Evolutionary conservation across 73 alveolate genomes (phyloP).

Genomic region (Paramecium biaurelia): DNA sequence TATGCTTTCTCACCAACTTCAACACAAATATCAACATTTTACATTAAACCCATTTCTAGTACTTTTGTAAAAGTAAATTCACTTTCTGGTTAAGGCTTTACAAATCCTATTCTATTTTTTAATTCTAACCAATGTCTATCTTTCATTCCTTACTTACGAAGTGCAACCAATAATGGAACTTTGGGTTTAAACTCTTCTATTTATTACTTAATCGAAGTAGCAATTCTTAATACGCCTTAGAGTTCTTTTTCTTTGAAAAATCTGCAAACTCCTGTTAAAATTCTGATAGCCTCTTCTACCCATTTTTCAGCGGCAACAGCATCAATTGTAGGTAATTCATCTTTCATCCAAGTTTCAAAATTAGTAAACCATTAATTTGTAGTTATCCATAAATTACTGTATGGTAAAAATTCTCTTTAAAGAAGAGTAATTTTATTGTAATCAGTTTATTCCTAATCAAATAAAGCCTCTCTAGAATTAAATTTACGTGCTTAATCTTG

Average conservation of each 20-base stretch:
- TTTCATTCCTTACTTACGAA: constrained; percentile 97
- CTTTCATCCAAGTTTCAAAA: constrained; percentile 83
- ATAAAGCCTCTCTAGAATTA: constrained; percentile 94
- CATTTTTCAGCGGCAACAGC: constrained; percentile 84
- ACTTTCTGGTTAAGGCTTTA: constrained; percentile 89
- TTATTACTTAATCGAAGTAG: constrained; percentile 83
- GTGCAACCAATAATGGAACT: constrained; percentile 97
- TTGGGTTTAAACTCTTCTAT: constrained; percentile 97
- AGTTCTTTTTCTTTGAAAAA: constrained; percentile 82
- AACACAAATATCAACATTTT: constrained; percentile 91
- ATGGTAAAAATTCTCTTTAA: constrained; percentile 88
- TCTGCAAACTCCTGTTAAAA: constrained; percentile 74
- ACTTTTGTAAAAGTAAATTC: constrained; percentile 96
- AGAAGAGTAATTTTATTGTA: constrained; percentile 86
- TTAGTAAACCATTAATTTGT: constrained; percentile 81
- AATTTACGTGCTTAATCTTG: constrained; percentile 87
- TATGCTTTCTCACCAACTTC: constrained; percentile 98
- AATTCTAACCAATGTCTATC: constrained; percentile 99
- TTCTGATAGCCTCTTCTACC: constrained; percentile 79
- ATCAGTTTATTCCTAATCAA: constrained; percentile 92
- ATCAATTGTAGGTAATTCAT: constrained; percentile 83
- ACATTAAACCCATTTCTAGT: constrained; percentile 93
- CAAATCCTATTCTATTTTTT: constrained; percentile 95
- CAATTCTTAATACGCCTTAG: constrained; percentile 85
- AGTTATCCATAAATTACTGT: constrained; percentile 88